These are phyloP conservation scores for Dioscorea alata DNA, from an alignment of 106 monocot species.

Conservation along the genomic window DNA sequence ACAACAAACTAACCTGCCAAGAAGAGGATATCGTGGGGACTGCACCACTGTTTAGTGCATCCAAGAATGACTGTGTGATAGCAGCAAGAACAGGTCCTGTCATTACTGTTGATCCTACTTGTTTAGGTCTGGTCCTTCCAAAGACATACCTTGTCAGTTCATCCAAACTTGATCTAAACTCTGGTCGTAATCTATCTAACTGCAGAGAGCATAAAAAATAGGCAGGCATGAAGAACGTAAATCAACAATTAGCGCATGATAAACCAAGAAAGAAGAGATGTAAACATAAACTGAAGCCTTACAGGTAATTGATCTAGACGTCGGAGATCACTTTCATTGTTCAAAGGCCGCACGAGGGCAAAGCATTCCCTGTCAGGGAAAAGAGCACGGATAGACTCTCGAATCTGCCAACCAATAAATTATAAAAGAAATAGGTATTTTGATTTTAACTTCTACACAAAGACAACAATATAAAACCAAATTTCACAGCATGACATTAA, in stretches of 20 bases:
- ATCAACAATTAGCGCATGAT: neutral
- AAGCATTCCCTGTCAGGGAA: conserved; percentile 99
- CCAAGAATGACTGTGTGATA: conserved; percentile 81
- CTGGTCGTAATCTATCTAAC: conserved; percentile 74
- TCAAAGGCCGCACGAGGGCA: conserved; percentile 83
- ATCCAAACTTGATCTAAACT: conserved; percentile 86
- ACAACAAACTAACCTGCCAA: conserved; percentile 68
- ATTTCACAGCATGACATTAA: no score
- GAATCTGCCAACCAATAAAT: conserved; percentile 40
- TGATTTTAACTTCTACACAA: neutral
- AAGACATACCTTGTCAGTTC: conserved; percentile 77
- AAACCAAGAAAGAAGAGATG: neutral
- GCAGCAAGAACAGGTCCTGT: conserved; percentile 92
- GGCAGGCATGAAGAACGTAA: neutral
- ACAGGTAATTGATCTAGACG: conserved; percentile 89
- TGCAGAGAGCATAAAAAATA: conserved; percentile 20
- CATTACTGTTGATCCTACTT: conserved; percentile 78
- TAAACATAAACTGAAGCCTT: conserved; percentile 18
- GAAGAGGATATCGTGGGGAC: conserved; percentile 97
- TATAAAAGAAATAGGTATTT: neutral
- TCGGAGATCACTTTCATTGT: conserved; percentile 87
- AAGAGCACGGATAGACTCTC: conserved; percentile 91
- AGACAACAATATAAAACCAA: neutral
- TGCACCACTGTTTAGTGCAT: conserved; percentile 95
- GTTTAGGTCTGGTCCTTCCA: conserved; percentile 86